A percentile compares a stretch with the other conserved stretches of the same genome.
These are phyloP conservation scores for Chlorophyllum brunneum DNA, from an alignment of 768 basidiomycete species.

Conservation along the genomic window DNA sequence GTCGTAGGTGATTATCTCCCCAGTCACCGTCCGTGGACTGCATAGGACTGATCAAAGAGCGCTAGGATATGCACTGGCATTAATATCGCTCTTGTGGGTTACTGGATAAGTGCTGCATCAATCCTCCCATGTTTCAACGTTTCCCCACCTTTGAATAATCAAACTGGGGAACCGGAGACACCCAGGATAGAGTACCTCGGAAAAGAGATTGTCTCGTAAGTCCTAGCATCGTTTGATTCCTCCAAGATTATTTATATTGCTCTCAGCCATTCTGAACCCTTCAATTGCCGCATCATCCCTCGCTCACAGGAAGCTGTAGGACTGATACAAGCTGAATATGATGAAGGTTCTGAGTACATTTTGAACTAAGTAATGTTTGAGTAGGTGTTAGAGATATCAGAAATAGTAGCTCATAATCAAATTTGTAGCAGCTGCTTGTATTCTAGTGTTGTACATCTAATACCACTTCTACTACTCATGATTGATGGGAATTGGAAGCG, in stretches of 20 bases:
- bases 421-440: too few species aligned
- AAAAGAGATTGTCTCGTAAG: slow-evolving; percentile 1
- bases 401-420: too few species aligned
- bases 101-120: slow-evolving; percentile 1
- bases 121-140: slow-evolving; percentile 5
- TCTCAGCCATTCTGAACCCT: background rate
- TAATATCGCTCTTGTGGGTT: background rate
- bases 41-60: too few species aligned
- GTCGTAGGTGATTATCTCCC: slow-evolving; percentile 3
- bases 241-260: too few species aligned
- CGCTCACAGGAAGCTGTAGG: background rate
- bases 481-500: too few species aligned
- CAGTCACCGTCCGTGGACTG: too few species aligned
- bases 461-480: too few species aligned
- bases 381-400: too few species aligned
- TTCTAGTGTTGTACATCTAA: too few species aligned
- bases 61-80: background rate
- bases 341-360: slow-evolving; percentile 1
- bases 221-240: background rate
- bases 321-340: background rate
- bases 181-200: background rate
- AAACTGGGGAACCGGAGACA: background rate
- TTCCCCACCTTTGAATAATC: background rate
- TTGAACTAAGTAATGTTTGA: too few species aligned
- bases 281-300: background rate